Evolutionary conservation across 148 eudicot genomes (phyloP).

Genomic region (Chenopodium formosanum): DNA sequence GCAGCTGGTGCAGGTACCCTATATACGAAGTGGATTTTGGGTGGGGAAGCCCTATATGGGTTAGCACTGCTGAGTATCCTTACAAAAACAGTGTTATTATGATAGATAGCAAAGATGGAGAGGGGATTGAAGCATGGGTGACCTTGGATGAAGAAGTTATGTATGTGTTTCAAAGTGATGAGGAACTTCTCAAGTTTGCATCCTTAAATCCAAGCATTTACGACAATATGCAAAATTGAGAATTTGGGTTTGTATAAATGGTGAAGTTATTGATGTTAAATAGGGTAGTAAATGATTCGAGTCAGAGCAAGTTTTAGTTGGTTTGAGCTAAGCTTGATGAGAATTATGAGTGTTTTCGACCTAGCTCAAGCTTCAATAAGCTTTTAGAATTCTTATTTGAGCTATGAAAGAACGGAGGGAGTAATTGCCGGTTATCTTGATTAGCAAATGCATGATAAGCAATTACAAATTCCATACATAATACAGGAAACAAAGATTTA

Average conservation of each 20-base stretch:
- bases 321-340: too few relatives aligned
- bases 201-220: not conserved
- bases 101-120: constrained; percentile 23
- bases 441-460: too few relatives aligned
- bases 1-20: constrained; percentile 14
- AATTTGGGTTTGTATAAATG: not conserved
- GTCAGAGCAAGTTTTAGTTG: too few relatives aligned
- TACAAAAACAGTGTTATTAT: constrained; percentile 20
- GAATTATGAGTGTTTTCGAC: too few relatives aligned
- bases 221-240: not conserved
- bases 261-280: not conserved
- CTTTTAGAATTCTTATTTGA: too few relatives aligned
- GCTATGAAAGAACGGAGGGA: too few relatives aligned
- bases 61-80: constrained; percentile 8
- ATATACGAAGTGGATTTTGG: constrained; percentile 38
- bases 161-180: not conserved
- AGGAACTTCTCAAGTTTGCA: not conserved
- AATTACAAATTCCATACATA: too few relatives aligned
- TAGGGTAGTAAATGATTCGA: too few relatives aligned
- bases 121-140: constrained; percentile 38
- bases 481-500: too few relatives aligned
- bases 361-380: too few relatives aligned
- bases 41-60: constrained; percentile 40
- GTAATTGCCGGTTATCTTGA: too few relatives aligned
- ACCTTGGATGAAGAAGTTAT: constrained; percentile 6